phyloP scores from a whole-genome alignment of 306 rosid species.

The Casuarina equisetifolia region DNA sequence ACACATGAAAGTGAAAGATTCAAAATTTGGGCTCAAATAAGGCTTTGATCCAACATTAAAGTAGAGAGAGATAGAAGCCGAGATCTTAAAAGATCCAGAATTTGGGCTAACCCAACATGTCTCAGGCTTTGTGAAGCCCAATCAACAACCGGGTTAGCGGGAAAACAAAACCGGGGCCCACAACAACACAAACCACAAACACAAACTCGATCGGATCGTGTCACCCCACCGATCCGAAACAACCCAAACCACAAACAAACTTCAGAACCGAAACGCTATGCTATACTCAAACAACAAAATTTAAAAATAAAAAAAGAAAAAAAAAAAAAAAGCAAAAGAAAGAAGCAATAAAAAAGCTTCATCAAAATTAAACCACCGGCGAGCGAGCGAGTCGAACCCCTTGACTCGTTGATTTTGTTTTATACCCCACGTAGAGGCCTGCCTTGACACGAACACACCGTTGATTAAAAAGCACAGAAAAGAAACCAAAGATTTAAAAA shows the following conservation, averaged over 20 bases:
- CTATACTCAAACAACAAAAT: neutral
- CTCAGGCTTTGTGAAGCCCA: neutral
- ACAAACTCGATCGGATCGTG: constrained; percentile 37
- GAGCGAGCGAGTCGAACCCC: neutral
- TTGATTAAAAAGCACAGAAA: constrained; percentile 32
- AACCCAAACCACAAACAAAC: constrained; percentile 31
- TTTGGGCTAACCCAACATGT: too few species aligned
- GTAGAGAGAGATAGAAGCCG: too few species aligned
- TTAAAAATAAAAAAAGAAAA: constrained; percentile 17
- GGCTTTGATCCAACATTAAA: too few species aligned
- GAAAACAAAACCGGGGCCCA: constrained; percentile 34
- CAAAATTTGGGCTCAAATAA: too few species aligned
- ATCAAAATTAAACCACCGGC: constrained; percentile 34
- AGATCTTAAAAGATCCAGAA: too few species aligned
- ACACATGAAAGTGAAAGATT: too few species aligned
- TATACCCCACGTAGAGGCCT: constrained; percentile 28
- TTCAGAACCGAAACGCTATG: constrained; percentile 29
- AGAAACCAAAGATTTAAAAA: neutral
- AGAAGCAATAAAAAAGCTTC: constrained; percentile 41
- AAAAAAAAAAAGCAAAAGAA: neutral
- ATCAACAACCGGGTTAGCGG: neutral
- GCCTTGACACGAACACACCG: constrained; percentile 50
- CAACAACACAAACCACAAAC: constrained; percentile 43
- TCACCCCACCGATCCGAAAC: constrained; percentile 39
- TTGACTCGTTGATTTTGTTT: constrained; percentile 20